Evolutionary conservation across 2,329 filamentous ascomycete species (phyloP).

Genomic region (Penicillium sp.): DNA sequence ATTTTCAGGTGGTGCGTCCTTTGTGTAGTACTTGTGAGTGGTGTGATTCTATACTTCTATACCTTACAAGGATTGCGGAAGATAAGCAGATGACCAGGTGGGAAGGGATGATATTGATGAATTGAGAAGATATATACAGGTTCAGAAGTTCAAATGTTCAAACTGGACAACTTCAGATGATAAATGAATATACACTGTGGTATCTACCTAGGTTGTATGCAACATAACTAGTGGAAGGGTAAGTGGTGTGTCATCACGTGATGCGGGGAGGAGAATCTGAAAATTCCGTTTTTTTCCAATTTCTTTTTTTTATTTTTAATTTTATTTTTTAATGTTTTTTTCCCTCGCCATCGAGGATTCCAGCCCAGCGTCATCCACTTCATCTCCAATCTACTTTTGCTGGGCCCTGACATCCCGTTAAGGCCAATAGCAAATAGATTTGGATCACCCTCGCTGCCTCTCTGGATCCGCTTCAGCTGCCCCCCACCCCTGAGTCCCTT

Average conservation of each 20-base stretch:
- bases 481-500: conserved; percentile 22
- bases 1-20: not conserved
- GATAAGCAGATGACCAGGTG: not conserved
- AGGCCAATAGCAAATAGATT: conserved; percentile 8
- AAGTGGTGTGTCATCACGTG: conserved; percentile 13
- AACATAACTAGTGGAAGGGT: no score
- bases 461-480: conserved; percentile 8
- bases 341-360: conserved; percentile 22
- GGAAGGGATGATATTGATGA: not conserved
- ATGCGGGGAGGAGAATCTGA: conserved; percentile 19
- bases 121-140: not conserved
- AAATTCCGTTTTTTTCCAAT: conserved; percentile 11
- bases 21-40: conserved; percentile 1
- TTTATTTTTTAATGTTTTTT: conserved; percentile 24
- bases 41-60: conserved; percentile 4
- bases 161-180: not conserved
- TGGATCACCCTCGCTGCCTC: conserved; percentile 1
- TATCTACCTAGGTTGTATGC: not conserved
- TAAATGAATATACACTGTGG: not conserved
- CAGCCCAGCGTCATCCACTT: conserved; percentile 26
- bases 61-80: conserved; percentile 10
- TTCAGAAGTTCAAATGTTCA: not conserved
- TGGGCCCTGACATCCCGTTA: conserved; percentile 10
- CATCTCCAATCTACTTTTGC: conserved; percentile 17
- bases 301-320: conserved; percentile 17